Evolutionary conservation across 75 land plant species (phyloP).

Genomic region (Cupressus sempervirens): DNA sequence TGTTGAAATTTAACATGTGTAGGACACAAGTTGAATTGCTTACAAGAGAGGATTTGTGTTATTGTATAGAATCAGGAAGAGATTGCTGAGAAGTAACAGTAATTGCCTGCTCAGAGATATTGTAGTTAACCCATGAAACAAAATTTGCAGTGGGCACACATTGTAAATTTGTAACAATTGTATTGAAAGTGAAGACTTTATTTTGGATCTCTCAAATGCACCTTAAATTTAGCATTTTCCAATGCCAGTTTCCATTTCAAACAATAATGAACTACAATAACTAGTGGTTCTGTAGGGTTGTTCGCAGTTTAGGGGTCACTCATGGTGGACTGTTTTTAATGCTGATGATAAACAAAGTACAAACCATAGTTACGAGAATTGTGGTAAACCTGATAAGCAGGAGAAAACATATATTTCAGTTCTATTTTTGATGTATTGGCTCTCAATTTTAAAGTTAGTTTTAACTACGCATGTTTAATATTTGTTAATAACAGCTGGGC

Average conservation of each 20-base stretch:
- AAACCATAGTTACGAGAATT: no score
- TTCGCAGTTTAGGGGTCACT: not conserved
- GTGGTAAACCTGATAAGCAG: no score
- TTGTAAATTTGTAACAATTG: not conserved
- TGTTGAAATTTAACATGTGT: not conserved
- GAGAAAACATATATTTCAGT: not conserved
- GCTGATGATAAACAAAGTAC: not conserved
- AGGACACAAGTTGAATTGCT: not conserved
- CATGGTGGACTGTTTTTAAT: not conserved
- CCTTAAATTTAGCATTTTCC: no score
- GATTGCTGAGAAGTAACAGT: not conserved
- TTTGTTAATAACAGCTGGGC: conserved; percentile 52
- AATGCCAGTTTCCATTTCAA: not conserved
- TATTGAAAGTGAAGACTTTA: not conserved
- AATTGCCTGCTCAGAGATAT: not conserved
- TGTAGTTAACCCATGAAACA: not conserved
- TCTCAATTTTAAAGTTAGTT: not conserved
- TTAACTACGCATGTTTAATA: no score
- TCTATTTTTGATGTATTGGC: not conserved
- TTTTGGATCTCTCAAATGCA: not conserved
- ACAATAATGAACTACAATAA: not conserved
- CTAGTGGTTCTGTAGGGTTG: not conserved
- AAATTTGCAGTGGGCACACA: not conserved
- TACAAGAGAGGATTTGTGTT: not conserved
- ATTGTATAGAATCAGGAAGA: not conserved